These are phyloP conservation scores for Globisporangium perplexum DNA, from an alignment of 352 stramenopile species.

Conservation along the genomic window DNA sequence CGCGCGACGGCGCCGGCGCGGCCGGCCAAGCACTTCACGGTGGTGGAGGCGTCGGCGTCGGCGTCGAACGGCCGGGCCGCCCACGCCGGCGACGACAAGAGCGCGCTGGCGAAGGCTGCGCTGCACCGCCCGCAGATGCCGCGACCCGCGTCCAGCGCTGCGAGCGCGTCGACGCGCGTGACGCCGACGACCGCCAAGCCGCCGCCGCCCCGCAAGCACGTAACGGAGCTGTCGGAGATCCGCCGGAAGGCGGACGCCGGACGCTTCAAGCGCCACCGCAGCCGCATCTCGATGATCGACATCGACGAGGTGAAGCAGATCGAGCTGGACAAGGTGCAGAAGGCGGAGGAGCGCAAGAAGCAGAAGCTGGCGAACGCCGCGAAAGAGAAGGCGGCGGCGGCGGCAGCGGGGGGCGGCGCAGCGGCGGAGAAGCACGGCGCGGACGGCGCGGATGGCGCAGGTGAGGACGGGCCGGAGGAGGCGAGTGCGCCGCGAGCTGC, in stretches of 20 bases:
- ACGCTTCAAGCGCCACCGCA: constrained; percentile 78
- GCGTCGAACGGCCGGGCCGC: constrained; percentile 9
- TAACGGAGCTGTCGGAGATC: constrained; percentile 74
- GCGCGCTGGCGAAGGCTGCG: constrained; percentile 29
- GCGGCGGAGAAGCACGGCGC: background rate
- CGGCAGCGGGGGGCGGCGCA: background rate
- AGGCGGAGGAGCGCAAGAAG: constrained; percentile 78
- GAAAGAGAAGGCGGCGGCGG: constrained; percentile 18
- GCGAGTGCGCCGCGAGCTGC: background rate
- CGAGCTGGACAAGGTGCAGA: constrained; percentile 78
- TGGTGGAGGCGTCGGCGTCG: constrained; percentile 28
- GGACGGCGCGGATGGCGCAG: background rate
- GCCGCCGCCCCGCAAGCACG: constrained; percentile 45
- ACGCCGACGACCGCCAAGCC: constrained; percentile 21
- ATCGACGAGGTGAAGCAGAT: constrained; percentile 88
- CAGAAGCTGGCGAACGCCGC: constrained; percentile 42
- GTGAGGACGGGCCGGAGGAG: constrained; percentile 3
- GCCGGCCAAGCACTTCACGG: constrained; percentile 53
- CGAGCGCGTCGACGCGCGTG: constrained; percentile 19
- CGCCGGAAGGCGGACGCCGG: constrained; percentile 76
- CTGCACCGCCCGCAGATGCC: constrained; percentile 45
- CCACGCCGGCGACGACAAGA: constrained; percentile 8
- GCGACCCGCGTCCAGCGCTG: constrained; percentile 16
- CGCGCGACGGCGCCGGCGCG: constrained; percentile 34
- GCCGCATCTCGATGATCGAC: constrained; percentile 85